phyloP scores from a whole-genome alignment of 345 rosid species.

The Clarkia xantiana region DNA sequence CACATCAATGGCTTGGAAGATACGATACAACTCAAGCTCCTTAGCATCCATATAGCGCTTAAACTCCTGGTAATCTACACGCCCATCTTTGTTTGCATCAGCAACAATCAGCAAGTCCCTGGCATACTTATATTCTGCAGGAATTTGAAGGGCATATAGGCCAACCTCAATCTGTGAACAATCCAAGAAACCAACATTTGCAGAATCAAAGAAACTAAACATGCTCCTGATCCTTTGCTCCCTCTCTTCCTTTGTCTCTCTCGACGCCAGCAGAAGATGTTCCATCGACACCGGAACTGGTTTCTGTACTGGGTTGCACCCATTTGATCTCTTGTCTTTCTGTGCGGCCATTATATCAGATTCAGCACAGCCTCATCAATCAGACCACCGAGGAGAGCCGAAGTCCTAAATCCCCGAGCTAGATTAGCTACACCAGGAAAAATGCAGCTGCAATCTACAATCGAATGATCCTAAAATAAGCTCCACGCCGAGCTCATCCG shows the following conservation, averaged over 20 bases:
- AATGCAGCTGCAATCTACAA: slow-evolving; percentile 3
- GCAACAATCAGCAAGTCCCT: slow-evolving; percentile 65
- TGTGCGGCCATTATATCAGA: slow-evolving; percentile 3
- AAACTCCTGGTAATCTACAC: slow-evolving; percentile 75
- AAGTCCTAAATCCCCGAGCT: neutral
- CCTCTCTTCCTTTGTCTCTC: slow-evolving; percentile 79
- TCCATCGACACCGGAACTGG: slow-evolving; percentile 42
- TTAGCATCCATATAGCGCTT: slow-evolving; percentile 68
- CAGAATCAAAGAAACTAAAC: slow-evolving; percentile 59
- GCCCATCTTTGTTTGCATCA: slow-evolving; percentile 76
- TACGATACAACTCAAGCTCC: slow-evolving; percentile 18
- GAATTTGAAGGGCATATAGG: slow-evolving; percentile 58
- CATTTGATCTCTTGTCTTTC: slow-evolving; percentile 7
- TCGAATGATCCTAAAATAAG: slow-evolving; percentile 1
- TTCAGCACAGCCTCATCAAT: neutral
- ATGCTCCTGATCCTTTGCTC: slow-evolving; percentile 49
- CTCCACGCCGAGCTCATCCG: neutral
- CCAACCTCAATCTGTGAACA: slow-evolving; percentile 76
- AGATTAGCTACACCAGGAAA: neutral
- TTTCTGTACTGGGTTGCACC: slow-evolving; percentile 14
- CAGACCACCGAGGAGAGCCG: neutral
- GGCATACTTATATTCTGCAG: slow-evolving; percentile 63
- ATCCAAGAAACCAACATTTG: slow-evolving; percentile 52
- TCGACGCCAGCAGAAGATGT: slow-evolving; percentile 56
- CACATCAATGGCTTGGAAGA: slow-evolving; percentile 19